Conservation (phyloP, 441 rosid genomes). For the Gossypium davidsonii region DNA sequence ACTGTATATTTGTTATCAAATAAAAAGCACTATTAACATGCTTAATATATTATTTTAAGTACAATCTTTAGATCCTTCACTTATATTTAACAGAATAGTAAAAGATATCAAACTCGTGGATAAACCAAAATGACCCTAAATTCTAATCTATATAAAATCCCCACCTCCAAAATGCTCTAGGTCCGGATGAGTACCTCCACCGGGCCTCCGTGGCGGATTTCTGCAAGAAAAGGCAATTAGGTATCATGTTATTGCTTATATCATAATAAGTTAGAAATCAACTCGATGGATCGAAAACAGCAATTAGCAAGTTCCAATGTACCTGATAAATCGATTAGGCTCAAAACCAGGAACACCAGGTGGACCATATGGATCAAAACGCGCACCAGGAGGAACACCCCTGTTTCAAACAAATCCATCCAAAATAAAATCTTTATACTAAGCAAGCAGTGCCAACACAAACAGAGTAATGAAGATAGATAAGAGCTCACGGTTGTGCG, state of each 20-base stretch:
- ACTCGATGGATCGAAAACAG: not conserved
- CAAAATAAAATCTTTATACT: not conserved
- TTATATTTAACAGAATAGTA: not conserved
- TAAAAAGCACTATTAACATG: too few species aligned
- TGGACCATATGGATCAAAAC: constrained; percentile 87
- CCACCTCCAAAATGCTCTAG: constrained; percentile 51
- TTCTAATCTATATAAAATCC: constrained; percentile 44
- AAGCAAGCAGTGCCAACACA: not conserved
- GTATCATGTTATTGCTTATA: constrained; percentile 5
- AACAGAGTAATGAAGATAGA: not conserved
- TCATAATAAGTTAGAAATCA: not conserved
- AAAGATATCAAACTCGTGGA: not conserved
- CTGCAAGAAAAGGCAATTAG: constrained; percentile 30
- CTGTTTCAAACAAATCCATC: constrained; percentile 35
- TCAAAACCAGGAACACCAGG: constrained; percentile 78
- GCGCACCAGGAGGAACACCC: constrained; percentile 88
- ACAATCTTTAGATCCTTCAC: not conserved
- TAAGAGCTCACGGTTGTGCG: constrained; percentile 48
- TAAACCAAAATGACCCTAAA: too few species aligned
- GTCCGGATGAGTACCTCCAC: constrained; percentile 62
- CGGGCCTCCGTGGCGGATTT: constrained; percentile 44
- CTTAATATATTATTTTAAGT: not conserved
- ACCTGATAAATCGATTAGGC: constrained; percentile 67
- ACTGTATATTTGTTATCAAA: too few species aligned
- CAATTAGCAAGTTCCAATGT: not conserved